Base-by-base conservation (phyloP, 1,139 yeast genomes). In the Hansenula sp. region DNA sequence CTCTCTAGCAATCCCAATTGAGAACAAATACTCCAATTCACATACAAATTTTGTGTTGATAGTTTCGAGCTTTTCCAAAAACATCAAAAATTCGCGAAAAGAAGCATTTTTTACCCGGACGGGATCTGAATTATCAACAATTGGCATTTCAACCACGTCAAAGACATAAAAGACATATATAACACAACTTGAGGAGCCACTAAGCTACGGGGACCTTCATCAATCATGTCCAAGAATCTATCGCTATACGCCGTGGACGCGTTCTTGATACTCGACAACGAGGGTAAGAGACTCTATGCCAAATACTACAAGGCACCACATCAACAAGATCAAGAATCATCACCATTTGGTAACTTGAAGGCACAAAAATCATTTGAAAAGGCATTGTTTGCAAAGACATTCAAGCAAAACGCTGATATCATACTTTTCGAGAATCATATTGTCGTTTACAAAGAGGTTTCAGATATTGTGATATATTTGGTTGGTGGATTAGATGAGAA, bases 401-500 rank as follows among this genome's bases (percentile, higher is more conserved):
- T 77, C 62, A 87, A 89, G 59, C 82, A 82, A 52, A 79, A 84
- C 56, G 79, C 85, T 41, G 97, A 90, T 56, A 79, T 92, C 42
- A 66, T 88, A 51, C 71, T 92, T 38, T 85, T 79, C 58, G 96
- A 88, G 55, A 79, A 80, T 57, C 84, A 81, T 51, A 71, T 88
- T 48, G 78, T 88, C 34, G 82, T 87, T 17, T 92, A 89, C 66
- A 90, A 87, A 63, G 95, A 89, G 61, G 64, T 71, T 42, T 73
- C 83, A 34, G 96, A 92, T 60, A 79, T 85, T 44, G 67, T 83
- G 37, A 64, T 90, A 36, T 79, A 85, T 56, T 64, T 89, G 28
- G 69, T 88, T 46, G 95, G 92, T 29, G 73, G 76, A n/a, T 63
- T 84, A 44, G 82, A 82, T 46, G 98, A 90, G 63, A 94, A 89